Evolutionary conservation across 768 basidiomycete genomes (phyloP), one percentile per base, ranked within the genome.

Genomic region (Crucibulum laeve): DNA sequence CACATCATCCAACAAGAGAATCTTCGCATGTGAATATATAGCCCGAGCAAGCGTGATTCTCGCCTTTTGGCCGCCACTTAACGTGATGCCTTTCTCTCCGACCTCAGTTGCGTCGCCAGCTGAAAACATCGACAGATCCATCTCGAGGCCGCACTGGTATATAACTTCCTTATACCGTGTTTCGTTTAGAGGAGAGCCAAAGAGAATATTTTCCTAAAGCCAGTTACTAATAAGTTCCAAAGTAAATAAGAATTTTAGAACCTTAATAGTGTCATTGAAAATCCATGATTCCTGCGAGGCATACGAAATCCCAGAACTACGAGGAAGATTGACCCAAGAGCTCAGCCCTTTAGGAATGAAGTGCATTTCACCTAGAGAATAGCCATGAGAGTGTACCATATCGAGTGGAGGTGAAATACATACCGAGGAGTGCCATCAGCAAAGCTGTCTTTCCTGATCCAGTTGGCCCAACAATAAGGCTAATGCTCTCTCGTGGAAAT

Each of bases 241-340:
- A n/a, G n/a, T n/a, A n/a, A n/a, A n/a, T n/a, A n/a, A n/a, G n/a
- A n/a, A n/a, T n/a, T n/a, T n/a, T n/a, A n/a, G n/a, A n/a, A n/a
- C n/a, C n/a, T n/a, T n/a, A 40, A 89, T 86, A 0, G 85, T 88
- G 46, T 84, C 84, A 49, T 88, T 90, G 58, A 82, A 77, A 2
- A 91, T 81, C 88, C 88, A 94, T 3, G 84, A 80, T 56, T 90
- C 87, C 58, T 94, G 90, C 2, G 84, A 83, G 5, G 85, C 85
- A 56, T 87, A 91, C 2, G 87, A 80, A 30, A 93, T 73, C 5
- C 89, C 87, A 1, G 71, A 71, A 3, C 63, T 65, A 2, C 87
- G 68, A 18, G 89, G 89, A 5, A 91, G 73, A 49, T 77, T 79
- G 60, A 74, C 85, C 73, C 77, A 84, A 0, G 84, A 79, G 34